A percentile compares a stretch with the other conserved stretches of the same genome.
Conservation (phyloP, 805 yeast species). For the Lipomyces starkeyi region DNA sequence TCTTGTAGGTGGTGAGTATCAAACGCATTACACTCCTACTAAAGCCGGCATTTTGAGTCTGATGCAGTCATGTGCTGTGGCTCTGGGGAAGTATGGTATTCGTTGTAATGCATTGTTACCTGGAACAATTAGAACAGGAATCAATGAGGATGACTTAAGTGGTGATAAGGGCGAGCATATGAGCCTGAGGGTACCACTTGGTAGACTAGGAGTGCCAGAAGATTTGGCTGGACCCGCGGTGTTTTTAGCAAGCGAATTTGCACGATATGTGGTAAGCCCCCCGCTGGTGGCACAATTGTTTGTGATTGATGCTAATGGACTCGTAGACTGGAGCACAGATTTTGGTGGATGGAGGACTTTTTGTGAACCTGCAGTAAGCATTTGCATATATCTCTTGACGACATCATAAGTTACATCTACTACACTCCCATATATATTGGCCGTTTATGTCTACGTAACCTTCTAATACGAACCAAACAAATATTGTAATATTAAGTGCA, state of each 20-base stretch:
- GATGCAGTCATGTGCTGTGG: constrained; percentile 54
- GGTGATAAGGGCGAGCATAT: constrained; percentile 49
- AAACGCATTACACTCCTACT: constrained; percentile 56
- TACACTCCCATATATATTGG: no score
- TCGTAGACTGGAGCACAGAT: no score
- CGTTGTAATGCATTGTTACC: constrained; percentile 56
- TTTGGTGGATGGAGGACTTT: no score
- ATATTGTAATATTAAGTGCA: no score
- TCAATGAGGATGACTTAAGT: constrained; percentile 53
- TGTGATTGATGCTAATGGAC: constrained; percentile 49
- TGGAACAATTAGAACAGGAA: constrained; percentile 53
- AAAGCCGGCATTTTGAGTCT: constrained; percentile 54
- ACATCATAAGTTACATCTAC: no score
- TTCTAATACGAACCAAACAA: no score
- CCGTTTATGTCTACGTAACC: no score
- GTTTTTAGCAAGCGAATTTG: constrained; percentile 37
- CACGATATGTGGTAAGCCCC: constrained; percentile 26
- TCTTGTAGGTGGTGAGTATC: constrained; percentile 54
- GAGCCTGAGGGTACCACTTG: constrained; percentile 49
- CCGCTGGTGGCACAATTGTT: constrained; percentile 45
- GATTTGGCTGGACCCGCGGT: constrained; percentile 41
- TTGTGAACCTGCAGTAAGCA: no score
- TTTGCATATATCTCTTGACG: no score
- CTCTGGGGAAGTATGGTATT: constrained; percentile 53
- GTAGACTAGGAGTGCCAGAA: constrained; percentile 39